These are phyloP conservation scores for Cornus kousa DNA, from an alignment of 148 eudicot species.

Conservation along the genomic window DNA sequence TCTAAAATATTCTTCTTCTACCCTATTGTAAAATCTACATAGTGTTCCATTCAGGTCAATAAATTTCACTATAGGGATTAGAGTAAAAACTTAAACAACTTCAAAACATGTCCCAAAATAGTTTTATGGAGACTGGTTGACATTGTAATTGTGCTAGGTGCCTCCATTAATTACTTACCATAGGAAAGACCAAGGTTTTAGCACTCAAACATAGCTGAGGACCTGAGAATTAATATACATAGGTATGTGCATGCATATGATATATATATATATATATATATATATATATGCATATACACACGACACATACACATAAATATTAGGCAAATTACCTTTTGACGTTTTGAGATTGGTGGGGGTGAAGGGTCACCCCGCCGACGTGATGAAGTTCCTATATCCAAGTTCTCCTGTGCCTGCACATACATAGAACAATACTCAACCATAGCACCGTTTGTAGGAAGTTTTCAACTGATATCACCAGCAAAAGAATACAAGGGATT, in stretches of 20 bases:
- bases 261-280: too few relatives aligned
- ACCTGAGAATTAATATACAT: not conserved
- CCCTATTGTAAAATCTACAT: too few relatives aligned
- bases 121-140: too few relatives aligned
- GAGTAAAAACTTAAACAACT: not conserved
- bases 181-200: not conserved
- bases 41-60: too few relatives aligned
- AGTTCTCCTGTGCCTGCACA: constrained; percentile 34
- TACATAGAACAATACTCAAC: constrained; percentile 1
- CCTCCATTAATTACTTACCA: not conserved
- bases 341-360: constrained; percentile 32
- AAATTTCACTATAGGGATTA: not conserved
- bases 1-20: too few relatives aligned
- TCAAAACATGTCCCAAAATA: too few relatives aligned
- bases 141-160: not conserved
- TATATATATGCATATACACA: too few relatives aligned
- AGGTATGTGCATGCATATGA: too few relatives aligned
- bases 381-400: constrained; percentile 21
- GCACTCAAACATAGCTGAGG: not conserved
- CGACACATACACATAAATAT: not conserved
- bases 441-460: not conserved
- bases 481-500: not conserved
- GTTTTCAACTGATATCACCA: not conserved
- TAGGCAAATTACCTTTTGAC: constrained; percentile 39
- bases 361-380: constrained; percentile 22